These are phyloP conservation scores for Trichoderma atrobrunneum DNA, from an alignment of 2,329 filamentous ascomycete species.

Conservation along the genomic window DNA sequence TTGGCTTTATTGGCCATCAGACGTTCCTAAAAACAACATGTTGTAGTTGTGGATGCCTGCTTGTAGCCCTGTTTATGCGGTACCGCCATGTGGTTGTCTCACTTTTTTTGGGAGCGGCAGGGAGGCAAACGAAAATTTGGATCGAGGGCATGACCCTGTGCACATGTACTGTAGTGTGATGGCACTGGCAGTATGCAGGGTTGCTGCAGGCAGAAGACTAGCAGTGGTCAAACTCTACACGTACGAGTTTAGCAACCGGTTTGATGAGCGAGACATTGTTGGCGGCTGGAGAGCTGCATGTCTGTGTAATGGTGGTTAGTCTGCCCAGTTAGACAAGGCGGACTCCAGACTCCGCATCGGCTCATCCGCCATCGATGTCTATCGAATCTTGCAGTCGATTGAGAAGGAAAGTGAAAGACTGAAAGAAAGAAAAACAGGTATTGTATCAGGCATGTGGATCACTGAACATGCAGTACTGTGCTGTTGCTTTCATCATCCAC, in stretches of 20 bases:
- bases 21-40: neutral
- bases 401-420: neutral
- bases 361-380: neutral
- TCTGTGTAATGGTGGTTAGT: neutral
- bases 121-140: conserved; percentile 4
- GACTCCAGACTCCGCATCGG: neutral
- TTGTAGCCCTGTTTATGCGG: neutral
- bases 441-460: neutral
- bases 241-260: neutral
- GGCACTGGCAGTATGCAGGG: conserved; percentile 16
- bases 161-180: conserved; percentile 5
- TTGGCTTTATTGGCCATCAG: conserved; percentile 4
- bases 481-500: neutral
- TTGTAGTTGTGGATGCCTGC: neutral
- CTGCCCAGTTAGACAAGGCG: conserved; percentile 11
- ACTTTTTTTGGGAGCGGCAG: neutral
- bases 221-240: conserved; percentile 1
- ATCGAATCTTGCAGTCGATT: neutral
- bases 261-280: neutral
- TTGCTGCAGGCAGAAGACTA: conserved; percentile 9
- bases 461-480: neutral
- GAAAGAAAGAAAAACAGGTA: neutral
- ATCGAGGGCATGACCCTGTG: conserved; percentile 4
- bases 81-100: conserved; percentile 15
- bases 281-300: conserved; percentile 10